phyloP scores from a whole-genome alignment of 75 land plant genomes.

The Pinus albicaulis region DNA sequence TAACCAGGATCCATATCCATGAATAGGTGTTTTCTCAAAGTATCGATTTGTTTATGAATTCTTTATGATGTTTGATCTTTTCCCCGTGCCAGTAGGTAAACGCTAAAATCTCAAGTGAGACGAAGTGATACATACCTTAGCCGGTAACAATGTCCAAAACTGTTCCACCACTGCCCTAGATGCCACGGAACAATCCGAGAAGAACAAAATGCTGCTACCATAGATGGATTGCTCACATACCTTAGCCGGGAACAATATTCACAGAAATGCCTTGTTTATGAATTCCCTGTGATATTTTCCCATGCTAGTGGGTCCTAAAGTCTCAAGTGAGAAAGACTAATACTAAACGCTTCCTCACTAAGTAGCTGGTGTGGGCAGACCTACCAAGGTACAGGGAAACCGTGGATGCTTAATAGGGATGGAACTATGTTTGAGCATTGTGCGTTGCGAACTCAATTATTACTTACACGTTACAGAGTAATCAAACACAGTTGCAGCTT shows the following conservation, averaged over 20 bases:
- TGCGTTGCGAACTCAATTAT: background rate
- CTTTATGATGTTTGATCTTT: background rate
- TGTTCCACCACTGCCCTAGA: background rate
- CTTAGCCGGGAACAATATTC: constrained; percentile 6
- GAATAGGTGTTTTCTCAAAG: no score
- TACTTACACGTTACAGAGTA: background rate
- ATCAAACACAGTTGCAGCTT: no score
- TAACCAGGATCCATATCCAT: background rate
- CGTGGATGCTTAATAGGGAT: background rate
- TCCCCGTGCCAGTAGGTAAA: background rate
- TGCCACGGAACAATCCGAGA: background rate
- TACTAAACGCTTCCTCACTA: background rate
- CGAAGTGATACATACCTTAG: background rate
- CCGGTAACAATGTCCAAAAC: background rate
- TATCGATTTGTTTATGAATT: no score
- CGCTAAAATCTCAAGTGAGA: background rate
- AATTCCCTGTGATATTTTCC: background rate
- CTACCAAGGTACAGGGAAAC: background rate
- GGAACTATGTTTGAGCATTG: background rate
- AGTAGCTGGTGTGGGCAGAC: background rate
- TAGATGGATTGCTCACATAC: background rate
- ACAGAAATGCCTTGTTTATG: background rate
- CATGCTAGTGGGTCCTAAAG: background rate
- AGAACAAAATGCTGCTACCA: background rate
- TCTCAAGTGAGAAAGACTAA: background rate